phyloP scores from a whole-genome alignment of 2,329 filamentous ascomycete genomes.

The Phialemonium atrogriseum region DNA sequence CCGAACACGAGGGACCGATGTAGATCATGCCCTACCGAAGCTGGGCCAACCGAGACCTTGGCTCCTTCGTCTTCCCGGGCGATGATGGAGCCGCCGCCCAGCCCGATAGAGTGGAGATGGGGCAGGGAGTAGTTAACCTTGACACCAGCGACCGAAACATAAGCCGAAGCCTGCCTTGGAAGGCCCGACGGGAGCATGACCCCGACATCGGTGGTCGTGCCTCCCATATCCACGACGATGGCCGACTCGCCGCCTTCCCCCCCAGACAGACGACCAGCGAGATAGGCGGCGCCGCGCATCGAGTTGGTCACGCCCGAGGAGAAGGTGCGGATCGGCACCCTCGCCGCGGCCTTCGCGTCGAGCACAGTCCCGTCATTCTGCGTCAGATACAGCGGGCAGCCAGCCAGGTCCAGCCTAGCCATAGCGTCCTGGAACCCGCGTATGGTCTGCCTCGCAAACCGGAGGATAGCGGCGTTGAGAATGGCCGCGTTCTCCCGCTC shows the following conservation, averaged over 20 bases:
- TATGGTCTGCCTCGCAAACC: slow-evolving; percentile 37
- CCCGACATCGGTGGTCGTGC: slow-evolving; percentile 45
- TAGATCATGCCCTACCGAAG: slow-evolving; percentile 41
- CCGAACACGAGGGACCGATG: slow-evolving; percentile 38
- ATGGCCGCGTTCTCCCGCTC: slow-evolving; percentile 46
- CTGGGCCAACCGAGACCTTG: slow-evolving; percentile 34
- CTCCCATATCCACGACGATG: slow-evolving; percentile 45
- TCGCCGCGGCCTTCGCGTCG: slow-evolving; percentile 28
- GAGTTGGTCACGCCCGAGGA: slow-evolving; percentile 23
- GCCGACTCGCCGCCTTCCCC: slow-evolving; percentile 8
- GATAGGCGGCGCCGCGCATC: slow-evolving; percentile 40
- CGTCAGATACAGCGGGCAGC: slow-evolving; percentile 35
- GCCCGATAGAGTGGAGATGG: slow-evolving; percentile 29
- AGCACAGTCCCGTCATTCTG: slow-evolving; percentile 42
- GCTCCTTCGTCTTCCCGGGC: slow-evolving; percentile 14
- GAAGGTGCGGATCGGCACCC: slow-evolving; percentile 40
- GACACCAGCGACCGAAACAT: slow-evolving; percentile 35
- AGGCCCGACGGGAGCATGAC: slow-evolving; percentile 38
- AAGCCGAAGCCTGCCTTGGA: slow-evolving; percentile 36
- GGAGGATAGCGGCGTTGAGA: slow-evolving; percentile 41
- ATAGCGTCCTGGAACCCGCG: slow-evolving; percentile 35
- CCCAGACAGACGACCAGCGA: slow-evolving; percentile 29
- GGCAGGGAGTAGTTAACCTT: slow-evolving; percentile 30
- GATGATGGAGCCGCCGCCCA: slow-evolving; percentile 35
- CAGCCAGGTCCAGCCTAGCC: slow-evolving; percentile 24